These are phyloP conservation scores for Pythium vanterpoolii DNA, from an alignment of 352 stramenopile species.

Conservation along the genomic window DNA sequence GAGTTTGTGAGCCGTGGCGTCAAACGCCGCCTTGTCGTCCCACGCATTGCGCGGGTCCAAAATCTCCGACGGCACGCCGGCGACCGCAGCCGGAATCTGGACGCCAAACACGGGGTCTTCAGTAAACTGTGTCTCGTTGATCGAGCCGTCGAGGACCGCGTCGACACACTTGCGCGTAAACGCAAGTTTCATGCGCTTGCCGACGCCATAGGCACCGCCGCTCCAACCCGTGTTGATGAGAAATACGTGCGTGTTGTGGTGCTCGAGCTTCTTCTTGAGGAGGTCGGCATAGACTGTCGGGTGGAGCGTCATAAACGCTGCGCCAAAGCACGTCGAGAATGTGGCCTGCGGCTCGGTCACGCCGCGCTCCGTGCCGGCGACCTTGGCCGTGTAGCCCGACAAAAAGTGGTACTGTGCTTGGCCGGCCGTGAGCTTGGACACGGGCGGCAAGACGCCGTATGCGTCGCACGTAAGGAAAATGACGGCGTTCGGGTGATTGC, in stretches of 20 bases:
- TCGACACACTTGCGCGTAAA: conserved; percentile 78
- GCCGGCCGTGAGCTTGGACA: conserved; percentile 88
- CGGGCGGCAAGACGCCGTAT: conserved; percentile 94
- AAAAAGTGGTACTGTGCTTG: conserved; percentile 96
- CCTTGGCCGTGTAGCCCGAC: conserved; percentile 57
- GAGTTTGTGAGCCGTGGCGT: conserved; percentile 71
- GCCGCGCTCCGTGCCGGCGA: conserved; percentile 47
- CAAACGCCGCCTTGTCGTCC: conserved; percentile 77
- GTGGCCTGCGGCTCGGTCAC: conserved; percentile 50
- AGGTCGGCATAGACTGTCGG: conserved; percentile 52
- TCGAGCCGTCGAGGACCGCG: conserved; percentile 65
- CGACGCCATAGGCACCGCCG: conserved; percentile 93
- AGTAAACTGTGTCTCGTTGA: conserved; percentile 59
- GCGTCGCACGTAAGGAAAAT: conserved; percentile 97
- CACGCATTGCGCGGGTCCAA: conserved; percentile 74
- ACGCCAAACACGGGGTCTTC: conserved; percentile 75
- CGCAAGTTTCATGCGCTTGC: conserved; percentile 96
- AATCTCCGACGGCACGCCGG: conserved; percentile 71
- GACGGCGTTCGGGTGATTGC: conserved; percentile 77
- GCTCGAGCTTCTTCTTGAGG: conserved; percentile 55
- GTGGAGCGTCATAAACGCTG: conserved; percentile 55
- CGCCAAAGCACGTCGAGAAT: conserved; percentile 57
- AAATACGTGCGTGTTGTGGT: conserved; percentile 45
- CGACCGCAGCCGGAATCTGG: conserved; percentile 56
- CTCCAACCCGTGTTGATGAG: conserved; percentile 96